These are phyloP conservation scores for Emericellopsis cladophorae DNA, from an alignment of 2,329 filamentous ascomycete genomes.

Conservation along the genomic window DNA sequence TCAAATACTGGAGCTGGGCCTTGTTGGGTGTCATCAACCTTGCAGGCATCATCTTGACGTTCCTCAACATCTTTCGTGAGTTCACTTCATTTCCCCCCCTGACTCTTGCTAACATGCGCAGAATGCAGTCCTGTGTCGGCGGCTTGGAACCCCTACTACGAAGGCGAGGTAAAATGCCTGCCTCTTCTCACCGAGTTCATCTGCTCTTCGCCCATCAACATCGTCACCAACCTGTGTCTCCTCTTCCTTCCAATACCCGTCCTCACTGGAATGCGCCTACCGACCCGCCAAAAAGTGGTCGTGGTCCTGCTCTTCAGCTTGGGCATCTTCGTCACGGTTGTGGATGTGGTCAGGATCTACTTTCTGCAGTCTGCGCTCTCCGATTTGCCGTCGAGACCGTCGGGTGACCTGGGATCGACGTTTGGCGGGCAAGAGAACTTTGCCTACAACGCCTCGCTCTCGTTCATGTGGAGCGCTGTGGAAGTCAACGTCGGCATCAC, in stretches of 20 bases:
- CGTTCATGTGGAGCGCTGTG: slow-evolving; percentile 88
- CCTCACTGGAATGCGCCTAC: slow-evolving; percentile 73
- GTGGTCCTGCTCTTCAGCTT: slow-evolving; percentile 76
- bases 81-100: not conserved
- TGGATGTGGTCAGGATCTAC: slow-evolving; percentile 82
- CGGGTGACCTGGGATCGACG: slow-evolving; percentile 20
- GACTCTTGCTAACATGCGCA: not conserved
- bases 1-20: slow-evolving; percentile 71
- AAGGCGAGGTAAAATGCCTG: slow-evolving; percentile 30
- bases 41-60: slow-evolving; percentile 65
- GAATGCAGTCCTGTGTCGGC: slow-evolving; percentile 64
- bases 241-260: slow-evolving; percentile 65
- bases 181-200: slow-evolving; percentile 50
- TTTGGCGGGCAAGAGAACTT: slow-evolving; percentile 43
- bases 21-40: slow-evolving; percentile 68
- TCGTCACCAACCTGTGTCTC: slow-evolving; percentile 81
- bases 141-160: slow-evolving; percentile 40
- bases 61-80: slow-evolving; percentile 65
- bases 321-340: slow-evolving; percentile 75
- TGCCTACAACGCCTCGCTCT: slow-evolving; percentile 65
- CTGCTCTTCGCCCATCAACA: slow-evolving; percentile 77
- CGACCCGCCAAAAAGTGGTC: slow-evolving; percentile 76
- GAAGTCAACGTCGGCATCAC: slow-evolving; percentile 87
- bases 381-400: slow-evolving; percentile 21
- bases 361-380: slow-evolving; percentile 67